Evolutionary conservation across 1,139 yeast species (phyloP), one percentile per base, ranked within the genome.

Genomic region (Hyphopichia fennica): DNA sequence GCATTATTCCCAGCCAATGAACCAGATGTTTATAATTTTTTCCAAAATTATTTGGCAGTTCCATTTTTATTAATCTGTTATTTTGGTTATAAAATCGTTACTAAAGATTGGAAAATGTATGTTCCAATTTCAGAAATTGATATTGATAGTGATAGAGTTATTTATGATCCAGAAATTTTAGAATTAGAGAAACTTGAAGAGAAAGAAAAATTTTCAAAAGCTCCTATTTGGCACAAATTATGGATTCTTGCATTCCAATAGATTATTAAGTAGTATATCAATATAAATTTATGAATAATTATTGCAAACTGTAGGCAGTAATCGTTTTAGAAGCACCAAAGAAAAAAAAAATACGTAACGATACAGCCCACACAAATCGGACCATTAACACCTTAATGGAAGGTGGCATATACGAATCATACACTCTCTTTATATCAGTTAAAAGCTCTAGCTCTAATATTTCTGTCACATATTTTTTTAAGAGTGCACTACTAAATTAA

Each of bases 11-110:
- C 30, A 27, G 11, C 53, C 65, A 65, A 52, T 16, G 49, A 47
- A 34, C 53, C 62, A 14, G 53, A 57, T 40, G 63, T 55, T 31
- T 44, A 49, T 41, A 48, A 50, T 45, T 62, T 61, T 41, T 62
- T 62, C 60, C 64, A 61, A 39, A 46, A 49, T 38, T 62, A 62
- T 48, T 51, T 58, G 36, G 62, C 63, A 27, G 58, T 60, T 11
- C 53, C 59, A 15, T 60, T 61, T 39, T 46, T 60, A 35, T 42
- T 62, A 19, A 39, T 54, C 37, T 59, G 53, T 37, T 61, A 56
- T 46, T 27, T 57, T 15, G 63, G 56, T 17, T 63, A 58, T 52
- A 60, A 60, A 48, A 30, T 54, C 15, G 58, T 43, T 41, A 52
- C 60, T 34, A 50, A 50, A 25, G 49, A 53, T 42, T 58, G 63